Base-by-base conservation (phyloP, 2,329 filamentous ascomycete genomes). In the Colletotrichum sp. region DNA sequence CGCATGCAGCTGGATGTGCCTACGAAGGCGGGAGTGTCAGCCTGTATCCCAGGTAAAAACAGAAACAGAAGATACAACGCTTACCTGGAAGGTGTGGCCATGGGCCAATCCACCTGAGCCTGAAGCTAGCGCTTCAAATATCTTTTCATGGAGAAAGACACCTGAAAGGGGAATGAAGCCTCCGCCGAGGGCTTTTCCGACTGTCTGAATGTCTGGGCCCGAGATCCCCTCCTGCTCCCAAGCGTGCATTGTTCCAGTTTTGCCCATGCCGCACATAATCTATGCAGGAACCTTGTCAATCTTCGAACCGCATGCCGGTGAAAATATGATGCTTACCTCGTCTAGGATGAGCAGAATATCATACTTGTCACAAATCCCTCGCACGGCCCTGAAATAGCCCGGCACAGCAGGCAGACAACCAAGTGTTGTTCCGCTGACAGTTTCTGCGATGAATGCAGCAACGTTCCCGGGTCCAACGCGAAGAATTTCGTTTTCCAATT, bases 201-300 rank as follows among this genome's bases (percentile, higher is more conserved):
- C 84, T 4, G 90, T 89, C 80, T 91, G 87, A 9, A 93, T 86
- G 80, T 93, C 91, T 0, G 91, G 91, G 4, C 87, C 59, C 8
- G 30, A 63, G 59, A 63, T 63, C n/a, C 30, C 29, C 19, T 63
- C 59, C 32, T 63, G 59, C 19, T 63, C 59, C 90, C 90, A 94
- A 1, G 91, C 90, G 82, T 94, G 89, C 78, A 94, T 82, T 12
- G 86, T 90, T 1, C 92, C 92, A 0, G 87, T 89, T 5, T 92
- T 88, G 6, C 92, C 92, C 84, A 91, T 90, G 11, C 92, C 92
- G 66, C 89, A 93, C 93, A 95, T 95, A 11, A 63, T 63, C 59
- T 36, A 55, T 3, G 52, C 0, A 2, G n/a, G 8, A 15, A 55
- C 6, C 52, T 27, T 27, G 22, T 27, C 13, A 55, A 55, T 27